Base-by-base conservation (phyloP, 1,139 yeast species). In the Protomyces gravidus region DNA sequence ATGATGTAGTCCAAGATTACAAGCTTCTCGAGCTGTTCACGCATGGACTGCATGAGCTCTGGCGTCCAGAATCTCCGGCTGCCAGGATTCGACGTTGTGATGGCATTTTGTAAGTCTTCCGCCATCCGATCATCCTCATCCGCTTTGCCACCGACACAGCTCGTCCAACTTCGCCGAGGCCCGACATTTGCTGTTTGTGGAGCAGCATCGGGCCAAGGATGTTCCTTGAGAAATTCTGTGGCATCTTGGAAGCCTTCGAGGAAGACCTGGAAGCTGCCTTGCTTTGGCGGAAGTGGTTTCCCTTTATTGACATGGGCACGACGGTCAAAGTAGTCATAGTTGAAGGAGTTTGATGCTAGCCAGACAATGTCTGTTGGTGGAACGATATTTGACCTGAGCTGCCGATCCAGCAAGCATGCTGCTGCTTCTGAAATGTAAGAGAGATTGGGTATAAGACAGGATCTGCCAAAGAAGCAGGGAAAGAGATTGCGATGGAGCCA, bases 391-490 rank as follows among this genome's bases (percentile, higher is more conserved):
- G 85, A 78, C 57, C 78, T 77, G 33, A 85, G 73, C 66, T 80
- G 83, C 53, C 80, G 75, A 69, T 85, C 92, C 58, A 85, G 68
- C 25, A 81, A 73, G 64, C 85, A 80, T 0, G 90, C 89, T 0
- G 87, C 88, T 3, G 85, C 81, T 68, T 85, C 92, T 62, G 87
- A 81, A 27, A 85, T 77, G 69, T 85, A 85, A 0, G 89, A 90
- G 51, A 83, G 75, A 68, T 85, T 85, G 0, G 89, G 89, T 27
- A 85, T 84, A 61, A 85, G 72, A 67, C 63, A 51, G 40, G 86
- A 80, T 60, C 92, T 70, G 2, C 92, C 90, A 71, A 85, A 85
- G 68, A 83, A 85, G 67, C 89, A 85, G 0, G 90, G 90, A 63
- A 85, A 85, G 64, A 85, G 77, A 30, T 85, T 85, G 63, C 90